phyloP scores from a whole-genome alignment of 768 basidiomycete species.

The Boletus huronensis region DNA sequence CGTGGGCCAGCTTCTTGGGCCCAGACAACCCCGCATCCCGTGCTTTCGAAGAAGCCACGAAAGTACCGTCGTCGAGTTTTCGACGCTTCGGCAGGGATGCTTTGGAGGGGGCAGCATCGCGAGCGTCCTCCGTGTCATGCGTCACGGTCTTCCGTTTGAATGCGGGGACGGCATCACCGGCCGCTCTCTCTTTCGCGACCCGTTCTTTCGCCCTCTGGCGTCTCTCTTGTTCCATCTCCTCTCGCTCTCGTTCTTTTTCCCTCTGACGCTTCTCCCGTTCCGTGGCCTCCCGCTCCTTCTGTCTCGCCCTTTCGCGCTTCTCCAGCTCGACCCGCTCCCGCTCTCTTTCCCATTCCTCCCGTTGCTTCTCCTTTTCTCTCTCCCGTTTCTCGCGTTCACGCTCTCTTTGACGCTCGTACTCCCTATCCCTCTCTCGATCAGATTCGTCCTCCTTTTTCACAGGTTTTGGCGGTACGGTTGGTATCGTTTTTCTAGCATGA shows the following conservation, averaged over 20 bases:
- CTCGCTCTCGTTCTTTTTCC: conserved; percentile 23
- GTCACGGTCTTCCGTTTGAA: conserved; percentile 40
- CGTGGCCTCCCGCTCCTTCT: conserved; percentile 19
- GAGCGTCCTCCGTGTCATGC: conserved; percentile 31
- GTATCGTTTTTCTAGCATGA: conserved; percentile 31
- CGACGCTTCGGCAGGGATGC: conserved; percentile 37
- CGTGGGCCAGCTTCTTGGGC: conserved; percentile 38
- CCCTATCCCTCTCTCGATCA: conserved; percentile 25
- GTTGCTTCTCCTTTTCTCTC: conserved; percentile 22
- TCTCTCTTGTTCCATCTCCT: conserved; percentile 19
- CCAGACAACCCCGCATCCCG: conserved; percentile 25
- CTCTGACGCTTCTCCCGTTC: conserved; percentile 26
- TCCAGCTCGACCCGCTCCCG: conserved; percentile 18
- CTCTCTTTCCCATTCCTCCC: conserved; percentile 22
- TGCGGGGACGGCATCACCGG: conserved; percentile 8
- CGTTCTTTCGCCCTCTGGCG: conserved; percentile 26
- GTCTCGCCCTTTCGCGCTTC: conserved; percentile 20
- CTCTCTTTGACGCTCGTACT: conserved; percentile 24
- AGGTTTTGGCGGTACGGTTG: conserved; percentile 17
- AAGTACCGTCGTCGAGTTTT: conserved; percentile 38
- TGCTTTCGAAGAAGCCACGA: conserved; percentile 13
- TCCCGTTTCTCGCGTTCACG: conserved; percentile 24
- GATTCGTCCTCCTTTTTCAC: conserved; percentile 28
- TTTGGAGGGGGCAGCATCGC: conserved; percentile 22
- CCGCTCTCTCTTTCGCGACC: conserved; percentile 21